A percentile compares a stretch with the other conserved stretches of the same genome.
phyloP scores from a whole-genome alignment of 495 filamentous ascomycete genomes.

The Neurospora sp. region DNA sequence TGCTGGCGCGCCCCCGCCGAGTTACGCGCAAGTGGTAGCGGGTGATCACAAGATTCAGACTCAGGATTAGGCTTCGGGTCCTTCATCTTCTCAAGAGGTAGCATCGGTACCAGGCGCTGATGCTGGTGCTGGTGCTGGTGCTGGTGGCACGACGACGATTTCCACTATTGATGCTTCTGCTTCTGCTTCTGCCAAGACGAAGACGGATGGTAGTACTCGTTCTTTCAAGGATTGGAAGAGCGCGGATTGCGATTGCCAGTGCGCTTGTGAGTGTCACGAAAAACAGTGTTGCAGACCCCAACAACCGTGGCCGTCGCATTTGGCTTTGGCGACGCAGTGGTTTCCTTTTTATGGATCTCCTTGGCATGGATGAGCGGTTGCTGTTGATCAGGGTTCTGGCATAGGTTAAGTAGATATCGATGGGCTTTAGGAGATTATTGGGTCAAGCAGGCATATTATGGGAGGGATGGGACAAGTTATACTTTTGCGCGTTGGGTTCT shows the following conservation, averaged over 20 bases:
- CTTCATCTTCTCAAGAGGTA: background rate
- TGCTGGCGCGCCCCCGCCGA: conserved; percentile 47
- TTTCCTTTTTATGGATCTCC: background rate
- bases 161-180: background rate
- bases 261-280: background rate
- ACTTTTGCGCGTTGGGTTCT: background rate
- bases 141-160: background rate
- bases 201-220: background rate
- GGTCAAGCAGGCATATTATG: background rate
- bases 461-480: background rate
- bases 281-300: background rate
- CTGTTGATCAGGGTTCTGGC: background rate
- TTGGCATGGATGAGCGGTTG: background rate
- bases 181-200: background rate
- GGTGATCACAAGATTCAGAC: conserved; percentile 85
- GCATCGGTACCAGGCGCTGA: background rate
- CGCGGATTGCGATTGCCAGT: background rate
- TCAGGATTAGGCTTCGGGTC: conserved; percentile 38
- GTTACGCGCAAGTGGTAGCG: conserved; percentile 75
- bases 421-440: background rate
- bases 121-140: background rate
- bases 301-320: background rate
- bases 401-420: too few relatives aligned
- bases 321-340: background rate
- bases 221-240: background rate